Base-by-base conservation (phyloP, 495 filamentous ascomycete genomes). In the Penicillium salamii region DNA sequence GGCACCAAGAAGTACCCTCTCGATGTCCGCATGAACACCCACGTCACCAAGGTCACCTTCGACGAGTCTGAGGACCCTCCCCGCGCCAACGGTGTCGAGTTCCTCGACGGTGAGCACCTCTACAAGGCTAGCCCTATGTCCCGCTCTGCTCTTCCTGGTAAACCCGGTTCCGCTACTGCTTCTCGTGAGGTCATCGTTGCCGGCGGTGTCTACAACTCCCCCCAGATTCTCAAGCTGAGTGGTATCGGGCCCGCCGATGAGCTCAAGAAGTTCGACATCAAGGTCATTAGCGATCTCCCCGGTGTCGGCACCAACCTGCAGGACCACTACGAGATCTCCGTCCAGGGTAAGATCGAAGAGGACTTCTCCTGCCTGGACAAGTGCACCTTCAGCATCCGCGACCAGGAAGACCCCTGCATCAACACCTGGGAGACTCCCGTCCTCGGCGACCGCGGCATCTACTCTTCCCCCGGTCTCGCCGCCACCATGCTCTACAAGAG, bases 271-370 rank as follows among this genome's bases (percentile, higher is more conserved):
- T 70, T 76, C 46, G 59, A 64, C 14, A 85, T 88, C 46, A 59
- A 72, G 3, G 66, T 85, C 0, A 48, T 85, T 0, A 50, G 65
- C 20, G 77, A 86, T 53, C 68, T 83, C 0, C 82, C 84, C 0
- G 81, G 78, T 14, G 84, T 88, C 0, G 86, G 86, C 31, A 71
- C 71, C 13, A 88, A 88, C 56, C 63, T 88, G 1, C 83, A 87
- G 45, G 82, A 88, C 54, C 81, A 81, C 59, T 80, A 83, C 57
- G 82, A 86, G 47, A 72, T 67, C 18, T 56, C 67, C 26, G 72
- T 84, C 5, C 68, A 72, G 26, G 76, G 66, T 39, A 63, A 71
- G 2, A 61, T 67, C 7, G 71, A 76, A 17, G 39, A 58, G 15
- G 62, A 77, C 57, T 78, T 72, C 49, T 55, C 61, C 0, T 59